phyloP scores from a whole-genome alignment of 2,329 filamentous ascomycete species.

The Cadophora malorum region DNA sequence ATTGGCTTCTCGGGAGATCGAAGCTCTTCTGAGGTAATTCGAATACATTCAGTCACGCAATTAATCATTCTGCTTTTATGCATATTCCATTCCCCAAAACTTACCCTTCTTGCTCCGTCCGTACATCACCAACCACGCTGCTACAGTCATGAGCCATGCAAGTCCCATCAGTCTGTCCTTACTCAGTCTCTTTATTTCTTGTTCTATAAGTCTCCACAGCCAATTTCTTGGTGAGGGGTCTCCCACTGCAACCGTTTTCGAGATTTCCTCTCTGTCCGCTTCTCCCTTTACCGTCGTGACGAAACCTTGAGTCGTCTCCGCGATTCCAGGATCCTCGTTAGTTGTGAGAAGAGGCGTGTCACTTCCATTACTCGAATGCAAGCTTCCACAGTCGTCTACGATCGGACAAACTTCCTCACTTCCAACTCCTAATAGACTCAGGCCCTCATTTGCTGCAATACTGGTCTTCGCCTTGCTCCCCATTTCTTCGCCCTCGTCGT shows the following conservation, averaged over 20 bases:
- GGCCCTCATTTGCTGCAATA: too few relatives aligned
- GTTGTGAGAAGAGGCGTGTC: background rate
- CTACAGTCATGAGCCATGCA: background rate
- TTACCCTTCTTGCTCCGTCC: background rate
- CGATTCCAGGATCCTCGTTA: background rate
- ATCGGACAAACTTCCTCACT: too few relatives aligned
- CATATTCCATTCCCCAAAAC: background rate
- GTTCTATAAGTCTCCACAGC: background rate
- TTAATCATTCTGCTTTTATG: background rate
- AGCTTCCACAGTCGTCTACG: too few relatives aligned
- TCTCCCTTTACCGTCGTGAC: too few relatives aligned
- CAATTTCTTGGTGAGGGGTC: background rate
- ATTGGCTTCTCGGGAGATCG: too few relatives aligned
- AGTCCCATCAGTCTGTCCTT: background rate
- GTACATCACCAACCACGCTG: background rate
- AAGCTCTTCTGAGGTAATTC: too few relatives aligned
- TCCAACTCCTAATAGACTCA: too few relatives aligned
- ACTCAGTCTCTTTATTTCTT: background rate
- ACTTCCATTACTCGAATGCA: background rate
- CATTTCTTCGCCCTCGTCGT: too few relatives aligned
- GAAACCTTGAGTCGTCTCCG: background rate
- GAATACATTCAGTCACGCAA: background rate
- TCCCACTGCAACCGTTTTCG: background rate
- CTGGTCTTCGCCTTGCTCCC: too few relatives aligned
- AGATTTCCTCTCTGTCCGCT: background rate